A percentile compares a stretch with the other conserved stretches of the same genome.
These are phyloP conservation scores for Suillus clintonianus DNA, from an alignment of 768 basidiomycete genomes.

Conservation along the genomic window DNA sequence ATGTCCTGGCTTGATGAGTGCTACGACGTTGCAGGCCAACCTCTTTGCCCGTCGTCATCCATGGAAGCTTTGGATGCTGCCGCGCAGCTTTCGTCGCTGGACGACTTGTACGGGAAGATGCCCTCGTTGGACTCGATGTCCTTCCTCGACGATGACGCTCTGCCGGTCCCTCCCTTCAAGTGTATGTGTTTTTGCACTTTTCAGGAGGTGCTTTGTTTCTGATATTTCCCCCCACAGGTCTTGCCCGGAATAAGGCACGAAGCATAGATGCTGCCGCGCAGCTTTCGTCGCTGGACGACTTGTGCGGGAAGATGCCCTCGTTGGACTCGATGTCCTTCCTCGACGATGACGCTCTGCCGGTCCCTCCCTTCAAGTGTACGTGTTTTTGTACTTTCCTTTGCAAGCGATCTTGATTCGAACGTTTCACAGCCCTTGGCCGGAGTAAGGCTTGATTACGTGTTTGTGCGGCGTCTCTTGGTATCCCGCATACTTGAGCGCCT, in stretches of 20 bases:
- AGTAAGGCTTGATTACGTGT: neutral
- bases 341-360: neutral
- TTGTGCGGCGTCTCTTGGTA: neutral
- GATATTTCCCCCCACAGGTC: neutral
- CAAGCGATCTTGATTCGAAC: neutral
- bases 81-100: neutral
- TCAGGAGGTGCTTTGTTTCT: neutral
- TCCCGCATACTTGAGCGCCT: neutral
- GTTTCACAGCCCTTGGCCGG: neutral
- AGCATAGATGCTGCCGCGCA: neutral
- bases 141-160: neutral
- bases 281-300: neutral
- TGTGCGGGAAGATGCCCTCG: neutral
- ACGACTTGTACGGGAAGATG: neutral
- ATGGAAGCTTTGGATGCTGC: neutral
- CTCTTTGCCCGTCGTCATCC: neutral
- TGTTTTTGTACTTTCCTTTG: neutral
- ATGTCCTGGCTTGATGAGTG: neutral
- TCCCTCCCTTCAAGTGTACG: neutral
- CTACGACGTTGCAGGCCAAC: neutral
- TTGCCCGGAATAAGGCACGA: neutral
- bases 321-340: neutral
- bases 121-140: neutral
- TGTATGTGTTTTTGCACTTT: neutral
- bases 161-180: neutral